Base-by-base conservation (phyloP, 2,329 filamentous ascomycete species). In the Lecanicillium sp. region DNA sequence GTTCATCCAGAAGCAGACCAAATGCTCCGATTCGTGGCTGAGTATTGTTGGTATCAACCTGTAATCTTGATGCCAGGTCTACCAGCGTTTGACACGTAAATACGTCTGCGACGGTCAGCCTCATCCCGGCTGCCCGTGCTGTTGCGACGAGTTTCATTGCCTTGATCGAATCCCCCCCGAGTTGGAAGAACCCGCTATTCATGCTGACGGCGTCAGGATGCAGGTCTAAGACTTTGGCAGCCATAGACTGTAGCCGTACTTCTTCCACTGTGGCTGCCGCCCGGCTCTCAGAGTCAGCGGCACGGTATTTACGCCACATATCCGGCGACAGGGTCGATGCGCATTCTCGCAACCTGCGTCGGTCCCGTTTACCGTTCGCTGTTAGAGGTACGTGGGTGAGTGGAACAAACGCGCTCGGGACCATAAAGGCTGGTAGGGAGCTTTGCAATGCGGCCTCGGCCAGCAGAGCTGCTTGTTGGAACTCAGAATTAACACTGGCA, bases 101-200 rank as follows among this genome's bases (percentile, higher is more conserved):
- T 22, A 68, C 59, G 18, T 63, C 55, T 1, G 63, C 59, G 1
- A 68, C 65, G 8, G 53, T 60, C 18, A 70, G 34, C 2, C 49
- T 37, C n/a, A 65, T 43, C 1, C 56, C 59, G n/a, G 57, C 50
- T 13, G 53, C 50, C 29, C 63, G 51, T 3, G 60, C 56, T 17
- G 54, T 29, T 4, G 34, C 29, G 1, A 39, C 43, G 51, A 39
- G 61, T 35, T 59, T 63, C 62, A 71, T 73, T 2, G 65, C 65
- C 3, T 55, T 41, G 2, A 69, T 56, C 0, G 66, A 68, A 43
- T 68, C 64, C 15, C 67, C 67, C 6, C 67, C 66, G 0, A 68
- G 53, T 1, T 54, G 55, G 53, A 70, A 67, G 48, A 70, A 70
- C 45, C 62, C 64, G 43, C 65, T 58, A 4, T 65, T 55, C 4